Conservation (phyloP, 2,329 filamentous ascomycete genomes). For the Massarina eburnea region DNA sequence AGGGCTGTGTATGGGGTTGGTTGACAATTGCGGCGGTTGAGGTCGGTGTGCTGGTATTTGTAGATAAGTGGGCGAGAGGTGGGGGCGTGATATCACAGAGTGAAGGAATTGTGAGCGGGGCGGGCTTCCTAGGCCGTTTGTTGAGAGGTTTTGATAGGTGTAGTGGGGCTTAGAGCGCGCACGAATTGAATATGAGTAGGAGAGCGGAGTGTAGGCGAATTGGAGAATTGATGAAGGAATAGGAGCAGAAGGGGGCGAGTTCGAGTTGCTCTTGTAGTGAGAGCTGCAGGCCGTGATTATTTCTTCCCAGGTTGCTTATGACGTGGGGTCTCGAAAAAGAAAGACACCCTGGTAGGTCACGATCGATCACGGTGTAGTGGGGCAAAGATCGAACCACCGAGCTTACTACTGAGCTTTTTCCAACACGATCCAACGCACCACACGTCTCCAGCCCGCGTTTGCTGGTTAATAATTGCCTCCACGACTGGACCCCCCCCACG, state of each 20-base stretch:
- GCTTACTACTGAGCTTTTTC: neutral
- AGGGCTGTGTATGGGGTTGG: neutral
- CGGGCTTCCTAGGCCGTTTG: neutral
- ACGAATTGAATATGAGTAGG: too few species aligned
- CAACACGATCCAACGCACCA: neutral
- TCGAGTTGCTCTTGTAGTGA: too few species aligned
- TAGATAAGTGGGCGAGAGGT: neutral
- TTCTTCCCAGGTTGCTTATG: slow-evolving; percentile 1
- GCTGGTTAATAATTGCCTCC: too few species aligned
- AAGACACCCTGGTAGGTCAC: slow-evolving; percentile 2
- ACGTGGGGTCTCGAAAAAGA: slow-evolving; percentile 8
- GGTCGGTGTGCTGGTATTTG: too few species aligned
- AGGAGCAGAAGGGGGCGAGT: too few species aligned
- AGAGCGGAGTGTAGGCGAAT: too few species aligned
- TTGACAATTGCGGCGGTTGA: neutral
- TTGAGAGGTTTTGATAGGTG: neutral
- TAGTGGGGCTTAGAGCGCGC: too few species aligned
- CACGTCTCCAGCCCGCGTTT: too few species aligned
- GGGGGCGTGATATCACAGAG: neutral
- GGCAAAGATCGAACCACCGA: neutral
- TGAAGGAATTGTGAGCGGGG: neutral
- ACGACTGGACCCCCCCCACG: neutral
- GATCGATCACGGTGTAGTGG: neutral
- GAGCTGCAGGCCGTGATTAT: neutral
- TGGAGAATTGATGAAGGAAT: too few species aligned